Evolutionary conservation across 23 red algal species (phyloP).

Genomic region (Agarophyton chilense): DNA sequence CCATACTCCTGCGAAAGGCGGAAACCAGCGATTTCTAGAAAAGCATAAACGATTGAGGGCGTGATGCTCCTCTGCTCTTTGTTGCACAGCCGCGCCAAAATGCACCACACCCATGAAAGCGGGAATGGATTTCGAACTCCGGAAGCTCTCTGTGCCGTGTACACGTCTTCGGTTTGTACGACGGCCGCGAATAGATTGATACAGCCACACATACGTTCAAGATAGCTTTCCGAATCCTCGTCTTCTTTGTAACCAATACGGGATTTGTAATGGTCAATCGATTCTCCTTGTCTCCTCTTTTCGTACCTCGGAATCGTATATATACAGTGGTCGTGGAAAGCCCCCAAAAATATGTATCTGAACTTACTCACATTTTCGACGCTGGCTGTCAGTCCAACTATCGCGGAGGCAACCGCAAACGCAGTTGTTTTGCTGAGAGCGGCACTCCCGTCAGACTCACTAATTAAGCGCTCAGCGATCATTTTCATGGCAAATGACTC

Average conservation of each 20-base stretch:
- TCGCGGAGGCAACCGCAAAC: conserved; percentile 53
- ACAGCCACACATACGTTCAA: conserved; percentile 83
- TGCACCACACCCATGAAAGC: conserved; percentile 11
- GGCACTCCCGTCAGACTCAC: conserved; percentile 59
- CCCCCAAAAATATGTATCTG: conserved; percentile 57
- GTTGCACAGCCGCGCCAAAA: conserved; percentile 34
- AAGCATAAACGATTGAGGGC: conserved; percentile 32
- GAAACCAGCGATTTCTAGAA: conserved; percentile 51
- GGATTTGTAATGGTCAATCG: conserved; percentile 41
- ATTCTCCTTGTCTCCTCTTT: conserved; percentile 51
- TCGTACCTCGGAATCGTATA: conserved; percentile 72
- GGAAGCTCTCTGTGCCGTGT: not conserved
- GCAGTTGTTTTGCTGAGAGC: conserved; percentile 33
- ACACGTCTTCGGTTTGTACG: conserved; percentile 64
- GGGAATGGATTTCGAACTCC: conserved; percentile 36
- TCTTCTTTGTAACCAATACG: conserved; percentile 68
- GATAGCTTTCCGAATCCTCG: conserved; percentile 68
- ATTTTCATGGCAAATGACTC: conserved; percentile 44
- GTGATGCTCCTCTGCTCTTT: conserved; percentile 53
- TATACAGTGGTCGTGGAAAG: conserved; percentile 67
- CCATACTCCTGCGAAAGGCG: conserved; percentile 28
- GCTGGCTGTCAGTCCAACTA: conserved; percentile 58
- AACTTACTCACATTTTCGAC: not conserved
- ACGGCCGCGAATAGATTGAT: conserved; percentile 74
- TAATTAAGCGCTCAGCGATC: conserved; percentile 50